phyloP scores from a whole-genome alignment of 2,329 filamentous ascomycete species.

The Lecanicillium sp. region DNA sequence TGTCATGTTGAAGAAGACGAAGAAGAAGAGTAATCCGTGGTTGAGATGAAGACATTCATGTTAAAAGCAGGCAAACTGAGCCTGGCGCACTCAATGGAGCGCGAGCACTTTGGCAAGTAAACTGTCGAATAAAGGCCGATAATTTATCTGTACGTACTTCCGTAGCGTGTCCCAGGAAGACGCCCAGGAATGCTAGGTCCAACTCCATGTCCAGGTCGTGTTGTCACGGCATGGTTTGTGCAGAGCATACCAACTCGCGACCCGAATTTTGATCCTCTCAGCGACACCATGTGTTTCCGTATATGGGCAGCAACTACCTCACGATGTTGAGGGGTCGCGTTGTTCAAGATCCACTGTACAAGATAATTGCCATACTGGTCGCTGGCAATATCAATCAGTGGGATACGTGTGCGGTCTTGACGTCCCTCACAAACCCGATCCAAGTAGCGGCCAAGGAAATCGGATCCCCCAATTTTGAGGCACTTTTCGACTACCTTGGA shows the following conservation, averaged over 20 bases:
- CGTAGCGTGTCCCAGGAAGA: conserved; percentile 51
- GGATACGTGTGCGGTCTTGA: conserved; percentile 85
- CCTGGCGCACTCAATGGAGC: too few species aligned
- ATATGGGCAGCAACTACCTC: conserved; percentile 92
- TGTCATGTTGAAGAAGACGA: conserved; percentile 20
- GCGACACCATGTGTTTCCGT: conserved; percentile 98
- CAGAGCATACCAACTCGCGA: conserved; percentile 98
- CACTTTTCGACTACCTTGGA: conserved; percentile 99
- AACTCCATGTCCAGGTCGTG: conserved; percentile 77
- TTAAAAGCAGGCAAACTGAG: conserved; percentile 11
- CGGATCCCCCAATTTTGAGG: conserved; percentile 85
- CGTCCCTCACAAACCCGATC: conserved; percentile 90
- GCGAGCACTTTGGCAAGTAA: too few species aligned
- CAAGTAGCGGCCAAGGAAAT: conserved; percentile 88
- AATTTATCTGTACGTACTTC: conserved; percentile 41
- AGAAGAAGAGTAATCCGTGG: conserved; percentile 18
- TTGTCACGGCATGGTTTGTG: conserved; percentile 85
- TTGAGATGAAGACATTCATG: conserved; percentile 15
- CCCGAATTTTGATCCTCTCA: conserved; percentile 95
- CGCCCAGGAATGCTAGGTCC: conserved; percentile 55
- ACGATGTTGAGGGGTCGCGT: conserved; percentile 78
- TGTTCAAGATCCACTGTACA: conserved; percentile 92
- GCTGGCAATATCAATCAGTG: conserved; percentile 93
- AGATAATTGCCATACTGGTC: conserved; percentile 99
- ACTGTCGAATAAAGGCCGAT: too few species aligned